Evolutionary conservation across 768 basidiomycete species (phyloP).

Genomic region (Trametes cubensis): DNA sequence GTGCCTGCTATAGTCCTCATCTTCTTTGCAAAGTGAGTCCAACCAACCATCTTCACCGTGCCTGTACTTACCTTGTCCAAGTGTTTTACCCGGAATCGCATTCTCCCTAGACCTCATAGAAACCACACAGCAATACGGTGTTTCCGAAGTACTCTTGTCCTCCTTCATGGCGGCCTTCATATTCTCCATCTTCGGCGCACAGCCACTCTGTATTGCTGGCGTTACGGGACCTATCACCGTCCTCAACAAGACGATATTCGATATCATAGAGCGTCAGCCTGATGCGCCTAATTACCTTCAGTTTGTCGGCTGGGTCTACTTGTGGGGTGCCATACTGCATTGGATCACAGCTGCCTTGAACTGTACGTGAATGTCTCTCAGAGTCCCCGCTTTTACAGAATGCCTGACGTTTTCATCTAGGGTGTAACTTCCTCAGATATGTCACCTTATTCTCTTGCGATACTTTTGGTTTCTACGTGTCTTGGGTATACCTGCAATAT

Average conservation of each 20-base stretch:
- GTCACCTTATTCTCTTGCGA: slow-evolving; percentile 91
- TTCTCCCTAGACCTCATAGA: slow-evolving; percentile 93
- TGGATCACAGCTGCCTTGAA: slow-evolving; percentile 82
- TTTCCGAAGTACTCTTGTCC: slow-evolving; percentile 79
- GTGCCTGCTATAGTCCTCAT: slow-evolving; percentile 84
- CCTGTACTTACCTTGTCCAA: slow-evolving; percentile 30
- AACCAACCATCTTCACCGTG: too few relatives aligned
- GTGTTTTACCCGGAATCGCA: slow-evolving; percentile 88
- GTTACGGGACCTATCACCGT: slow-evolving; percentile 94
- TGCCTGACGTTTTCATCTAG: slow-evolving; percentile 40
- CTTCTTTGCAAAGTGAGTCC: slow-evolving; percentile 77
- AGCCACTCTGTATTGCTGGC: slow-evolving; percentile 90
- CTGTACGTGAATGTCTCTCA: slow-evolving; percentile 46
- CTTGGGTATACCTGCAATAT: slow-evolving; percentile 89
- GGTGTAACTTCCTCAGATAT: slow-evolving; percentile 83
- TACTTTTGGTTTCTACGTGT: slow-evolving; percentile 91
- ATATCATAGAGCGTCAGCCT: slow-evolving; percentile 60
- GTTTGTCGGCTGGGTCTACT: slow-evolving; percentile 91
- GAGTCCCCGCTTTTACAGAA: neutral
- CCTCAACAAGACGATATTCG: slow-evolving; percentile 87
- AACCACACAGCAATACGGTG: slow-evolving; percentile 87
- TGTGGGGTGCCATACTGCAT: slow-evolving; percentile 87
- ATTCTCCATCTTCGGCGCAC: slow-evolving; percentile 85
- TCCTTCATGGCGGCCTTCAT: slow-evolving; percentile 90
- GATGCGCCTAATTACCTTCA: slow-evolving; percentile 77